phyloP scores from a whole-genome alignment of 345 rosid genomes.

The Lagerstroemia speciosa region DNA sequence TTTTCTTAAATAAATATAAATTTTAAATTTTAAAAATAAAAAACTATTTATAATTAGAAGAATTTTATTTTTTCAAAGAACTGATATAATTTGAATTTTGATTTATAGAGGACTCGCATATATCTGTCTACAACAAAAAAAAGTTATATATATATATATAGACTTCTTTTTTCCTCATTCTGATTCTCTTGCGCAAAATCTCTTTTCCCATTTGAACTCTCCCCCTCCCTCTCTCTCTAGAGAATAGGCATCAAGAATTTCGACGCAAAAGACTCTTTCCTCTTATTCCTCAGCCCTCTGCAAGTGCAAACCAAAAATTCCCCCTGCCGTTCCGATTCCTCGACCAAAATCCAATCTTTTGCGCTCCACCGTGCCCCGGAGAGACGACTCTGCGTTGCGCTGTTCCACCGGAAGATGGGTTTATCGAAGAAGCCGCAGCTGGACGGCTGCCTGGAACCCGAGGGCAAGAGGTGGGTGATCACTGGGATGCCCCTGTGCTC shows the following conservation, averaged over 20 bases:
- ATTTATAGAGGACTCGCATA: too few relatives aligned
- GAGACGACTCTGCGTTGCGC: neutral
- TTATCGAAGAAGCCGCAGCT: slow-evolving; percentile 54
- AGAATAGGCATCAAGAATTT: neutral
- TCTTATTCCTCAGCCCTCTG: slow-evolving; percentile 13
- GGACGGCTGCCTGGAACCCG: slow-evolving; percentile 15
- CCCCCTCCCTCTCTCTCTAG: slow-evolving; percentile 10
- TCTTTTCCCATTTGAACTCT: slow-evolving; percentile 4
- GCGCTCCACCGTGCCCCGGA: neutral
- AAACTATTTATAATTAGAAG: too few relatives aligned
- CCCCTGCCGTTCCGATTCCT: slow-evolving; percentile 14
- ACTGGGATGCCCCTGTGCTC: slow-evolving; percentile 53
- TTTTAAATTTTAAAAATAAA: too few relatives aligned
- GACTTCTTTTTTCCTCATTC: slow-evolving; percentile 12
- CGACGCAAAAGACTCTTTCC: slow-evolving; percentile 28
- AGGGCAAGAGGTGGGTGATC: slow-evolving; percentile 43
- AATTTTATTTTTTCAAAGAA: too few relatives aligned
- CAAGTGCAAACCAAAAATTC: neutral
- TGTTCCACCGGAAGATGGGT: slow-evolving; percentile 36
- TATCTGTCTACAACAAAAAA: too few relatives aligned
- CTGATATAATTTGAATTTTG: too few relatives aligned
- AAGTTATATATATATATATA: slow-evolving; percentile 10
- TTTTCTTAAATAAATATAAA: too few relatives aligned
- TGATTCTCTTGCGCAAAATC: slow-evolving; percentile 3
- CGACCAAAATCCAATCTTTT: slow-evolving; percentile 10